phyloP scores from a whole-genome alignment of 257 asterid genomes.

The Solanum bukasovii region DNA sequence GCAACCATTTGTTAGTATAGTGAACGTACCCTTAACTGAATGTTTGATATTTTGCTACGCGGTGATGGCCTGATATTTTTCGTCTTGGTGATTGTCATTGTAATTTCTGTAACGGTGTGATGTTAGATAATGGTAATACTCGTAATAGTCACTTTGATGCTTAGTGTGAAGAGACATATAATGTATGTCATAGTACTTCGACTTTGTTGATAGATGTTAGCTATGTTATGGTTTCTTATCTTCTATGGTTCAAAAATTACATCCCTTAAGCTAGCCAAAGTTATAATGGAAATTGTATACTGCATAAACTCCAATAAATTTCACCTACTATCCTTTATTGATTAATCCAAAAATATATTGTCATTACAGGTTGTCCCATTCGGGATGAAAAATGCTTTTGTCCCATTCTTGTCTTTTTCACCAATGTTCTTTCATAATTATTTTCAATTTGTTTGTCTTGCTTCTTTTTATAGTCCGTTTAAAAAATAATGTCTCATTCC shows the following conservation, averaged over 20 bases:
- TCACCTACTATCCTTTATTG: not conserved
- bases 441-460: too few relatives aligned
- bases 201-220: not conserved
- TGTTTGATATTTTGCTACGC: not conserved
- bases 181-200: not conserved
- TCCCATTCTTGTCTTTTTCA: too few relatives aligned
- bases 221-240: not conserved
- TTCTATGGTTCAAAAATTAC: not conserved
- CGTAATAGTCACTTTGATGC: not conserved
- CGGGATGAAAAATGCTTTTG: too few relatives aligned
- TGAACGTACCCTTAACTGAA: not conserved
- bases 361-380: too few relatives aligned
- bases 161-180: not conserved
- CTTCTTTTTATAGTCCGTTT: too few relatives aligned
- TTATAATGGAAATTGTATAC: not conserved
- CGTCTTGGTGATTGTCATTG: not conserved
- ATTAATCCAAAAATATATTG: too few relatives aligned
- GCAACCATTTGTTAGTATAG: not conserved
- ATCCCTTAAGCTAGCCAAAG: not conserved
- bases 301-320: not conserved
- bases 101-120: not conserved
- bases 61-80: not conserved
- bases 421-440: too few relatives aligned
- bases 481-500: too few relatives aligned
- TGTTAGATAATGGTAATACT: not conserved